Conservation (phyloP, 257 asterid species). For the Misopates orontium region DNA sequence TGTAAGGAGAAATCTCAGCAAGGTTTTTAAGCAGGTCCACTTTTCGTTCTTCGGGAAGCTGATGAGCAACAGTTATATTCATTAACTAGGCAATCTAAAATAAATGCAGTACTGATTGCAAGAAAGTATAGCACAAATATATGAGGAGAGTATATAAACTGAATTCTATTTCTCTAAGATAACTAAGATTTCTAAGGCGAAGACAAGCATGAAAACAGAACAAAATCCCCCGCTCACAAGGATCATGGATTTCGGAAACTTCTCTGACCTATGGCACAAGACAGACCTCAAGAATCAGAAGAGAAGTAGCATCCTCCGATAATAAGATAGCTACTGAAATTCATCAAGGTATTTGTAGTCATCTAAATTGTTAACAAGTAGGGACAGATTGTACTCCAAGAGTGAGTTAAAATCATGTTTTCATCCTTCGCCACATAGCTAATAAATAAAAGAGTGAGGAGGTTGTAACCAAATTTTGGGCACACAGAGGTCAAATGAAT, state of each 20-base stretch:
- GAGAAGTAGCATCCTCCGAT: conserved; percentile 14
- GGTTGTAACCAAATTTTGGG: conserved; percentile 5
- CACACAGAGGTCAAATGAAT: not conserved
- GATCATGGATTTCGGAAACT: not conserved
- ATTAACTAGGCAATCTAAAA: conserved; percentile 13
- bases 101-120: not conserved
- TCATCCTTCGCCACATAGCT: conserved; percentile 10
- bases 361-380: conserved; percentile 8
- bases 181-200: not conserved
- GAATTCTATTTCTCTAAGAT: not conserved
- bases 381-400: not conserved
- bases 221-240: conserved; percentile 7
- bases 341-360: not conserved
- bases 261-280: conserved; percentile 6
- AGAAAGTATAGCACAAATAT: conserved; percentile 3
- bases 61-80: conserved; percentile 35
- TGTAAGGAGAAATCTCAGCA: conserved; percentile 89
- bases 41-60: conserved; percentile 92
- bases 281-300: conserved; percentile 12
- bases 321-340: not conserved
- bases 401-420: not conserved
- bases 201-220: not conserved
- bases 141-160: not conserved
- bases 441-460: conserved; percentile 11
- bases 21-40: conserved; percentile 93